Evolutionary conservation across 1,284 basidiomycete species (phyloP).

Genomic region (Naganishia sp.): DNA sequence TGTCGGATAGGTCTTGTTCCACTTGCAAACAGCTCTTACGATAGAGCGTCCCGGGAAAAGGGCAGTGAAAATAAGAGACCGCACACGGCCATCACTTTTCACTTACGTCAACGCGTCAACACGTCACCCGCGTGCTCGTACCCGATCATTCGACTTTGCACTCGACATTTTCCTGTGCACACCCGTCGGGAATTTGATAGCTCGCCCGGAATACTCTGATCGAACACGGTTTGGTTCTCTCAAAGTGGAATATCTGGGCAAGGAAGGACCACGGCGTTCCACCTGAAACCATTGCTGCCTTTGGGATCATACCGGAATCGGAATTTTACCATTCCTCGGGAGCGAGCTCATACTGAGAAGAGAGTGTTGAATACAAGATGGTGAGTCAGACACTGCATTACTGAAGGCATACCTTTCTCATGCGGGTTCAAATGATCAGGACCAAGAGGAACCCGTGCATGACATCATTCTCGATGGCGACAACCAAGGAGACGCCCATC

Average conservation of each 20-base stretch:
- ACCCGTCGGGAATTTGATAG: background rate
- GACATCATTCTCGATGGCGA: conserved; percentile 32
- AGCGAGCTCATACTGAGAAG: too few species aligned
- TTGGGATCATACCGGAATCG: too few species aligned
- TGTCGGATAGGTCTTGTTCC: too few species aligned
- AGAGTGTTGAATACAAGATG: too few species aligned
- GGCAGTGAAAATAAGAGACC: background rate
- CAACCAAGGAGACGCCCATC: conserved; percentile 16
- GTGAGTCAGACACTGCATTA: background rate
- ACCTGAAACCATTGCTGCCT: too few species aligned
- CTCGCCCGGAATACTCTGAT: too few species aligned
- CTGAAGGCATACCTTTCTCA: background rate
- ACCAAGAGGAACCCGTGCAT: conserved; percentile 31
- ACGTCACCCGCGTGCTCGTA: background rate
- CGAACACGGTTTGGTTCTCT: too few species aligned
- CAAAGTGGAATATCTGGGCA: too few species aligned
- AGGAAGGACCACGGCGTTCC: too few species aligned
- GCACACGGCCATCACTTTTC: background rate
- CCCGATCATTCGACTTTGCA: background rate
- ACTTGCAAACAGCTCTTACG: background rate
- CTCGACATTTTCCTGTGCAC: background rate
- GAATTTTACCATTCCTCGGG: too few species aligned
- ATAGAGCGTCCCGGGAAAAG: background rate
- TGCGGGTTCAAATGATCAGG: conserved; percentile 2
- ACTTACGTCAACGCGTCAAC: background rate